phyloP scores from a whole-genome alignment of 2,329 filamentous ascomycete genomes.

The Xylariaceae sp. region DNA sequence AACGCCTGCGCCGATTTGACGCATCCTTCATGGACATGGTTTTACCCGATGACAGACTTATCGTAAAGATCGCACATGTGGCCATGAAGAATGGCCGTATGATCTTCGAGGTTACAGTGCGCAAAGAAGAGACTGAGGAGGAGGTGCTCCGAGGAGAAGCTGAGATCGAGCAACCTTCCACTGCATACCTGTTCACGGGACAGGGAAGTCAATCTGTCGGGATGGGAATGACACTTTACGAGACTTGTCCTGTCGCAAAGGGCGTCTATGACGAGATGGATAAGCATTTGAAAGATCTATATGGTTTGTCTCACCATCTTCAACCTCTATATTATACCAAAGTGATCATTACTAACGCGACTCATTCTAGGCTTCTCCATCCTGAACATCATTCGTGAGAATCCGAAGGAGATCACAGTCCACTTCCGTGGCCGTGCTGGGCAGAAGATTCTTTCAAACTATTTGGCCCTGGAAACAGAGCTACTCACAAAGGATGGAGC shows the following conservation, averaged over 20 bases:
- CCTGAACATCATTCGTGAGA: constrained; percentile 98
- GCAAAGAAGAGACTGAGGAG: constrained; percentile 90
- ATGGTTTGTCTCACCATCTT: constrained; percentile 58
- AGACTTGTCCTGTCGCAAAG: constrained; percentile 85
- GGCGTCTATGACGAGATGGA: constrained; percentile 98
- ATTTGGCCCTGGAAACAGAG: constrained; percentile 99
- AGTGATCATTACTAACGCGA: constrained; percentile 3
- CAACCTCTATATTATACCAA: not conserved
- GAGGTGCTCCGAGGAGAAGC: constrained; percentile 94
- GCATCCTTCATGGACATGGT: constrained; percentile 97
- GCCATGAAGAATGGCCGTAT: constrained; percentile 98
- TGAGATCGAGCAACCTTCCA: constrained; percentile 94
- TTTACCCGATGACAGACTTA: constrained; percentile 87
- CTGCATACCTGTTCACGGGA: constrained; percentile 95
- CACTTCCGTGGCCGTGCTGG: constrained; percentile 95
- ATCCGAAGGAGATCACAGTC: constrained; percentile 96
- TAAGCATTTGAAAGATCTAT: constrained; percentile 97
- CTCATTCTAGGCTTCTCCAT: constrained; percentile 73
- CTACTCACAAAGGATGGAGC: constrained; percentile 86
- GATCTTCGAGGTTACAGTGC: constrained; percentile 97
- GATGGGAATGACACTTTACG: constrained; percentile 99
- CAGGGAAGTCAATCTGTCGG: constrained; percentile 98
- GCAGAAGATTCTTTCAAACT: constrained; percentile 96
- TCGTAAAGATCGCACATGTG: constrained; percentile 90
- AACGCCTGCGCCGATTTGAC: constrained; percentile 94